phyloP scores from a whole-genome alignment of 2,329 filamentous ascomycete species.

The Arthrobotrys conoides region DNA sequence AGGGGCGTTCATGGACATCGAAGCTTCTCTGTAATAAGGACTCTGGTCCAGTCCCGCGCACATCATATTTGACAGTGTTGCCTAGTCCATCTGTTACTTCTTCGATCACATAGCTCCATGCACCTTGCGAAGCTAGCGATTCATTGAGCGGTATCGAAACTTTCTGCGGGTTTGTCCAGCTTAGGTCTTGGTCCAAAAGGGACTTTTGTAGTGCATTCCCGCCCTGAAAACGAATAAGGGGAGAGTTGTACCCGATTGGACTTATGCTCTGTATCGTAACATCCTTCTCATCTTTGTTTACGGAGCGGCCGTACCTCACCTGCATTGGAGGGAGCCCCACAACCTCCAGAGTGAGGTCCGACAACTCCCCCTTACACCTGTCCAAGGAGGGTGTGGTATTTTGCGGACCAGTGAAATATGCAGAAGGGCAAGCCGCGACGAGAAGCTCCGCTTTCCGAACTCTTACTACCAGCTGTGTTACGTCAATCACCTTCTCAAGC shows the following conservation, averaged over 20 bases:
- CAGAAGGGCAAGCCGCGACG: conserved; percentile 87
- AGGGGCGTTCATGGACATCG: conserved; percentile 87
- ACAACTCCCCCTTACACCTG: conserved; percentile 88
- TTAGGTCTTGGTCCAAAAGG: conserved; percentile 75
- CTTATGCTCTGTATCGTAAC: conserved; percentile 95
- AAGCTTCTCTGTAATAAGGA: conserved; percentile 80
- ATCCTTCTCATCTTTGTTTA: conserved; percentile 85
- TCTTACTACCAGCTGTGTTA: conserved; percentile 93
- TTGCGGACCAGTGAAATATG: conserved; percentile 76
- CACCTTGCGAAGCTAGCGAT: conserved; percentile 82
- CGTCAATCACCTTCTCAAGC: conserved; percentile 86
- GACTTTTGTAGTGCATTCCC: conserved; percentile 57
- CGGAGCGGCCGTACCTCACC: conserved; percentile 89
- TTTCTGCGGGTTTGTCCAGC: conserved; percentile 83
- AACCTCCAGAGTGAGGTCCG: conserved; percentile 85
- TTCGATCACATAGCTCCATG: conserved; percentile 91
- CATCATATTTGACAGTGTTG: conserved; percentile 83
- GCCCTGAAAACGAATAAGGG: conserved; percentile 71
- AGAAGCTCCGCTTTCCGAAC: conserved; percentile 81
- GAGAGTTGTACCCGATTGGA: conserved; percentile 86
- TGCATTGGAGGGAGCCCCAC: conserved; percentile 90
- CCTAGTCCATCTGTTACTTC: conserved; percentile 92
- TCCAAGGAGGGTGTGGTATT: conserved; percentile 69
- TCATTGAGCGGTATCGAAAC: conserved; percentile 90
- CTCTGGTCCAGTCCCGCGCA: conserved; percentile 69